Percentiles rank a stretch among this genome's conserved stretches.
Conservation (phyloP, 1,139 yeast species). For the Hyphopichia khmerensis region DNA sequence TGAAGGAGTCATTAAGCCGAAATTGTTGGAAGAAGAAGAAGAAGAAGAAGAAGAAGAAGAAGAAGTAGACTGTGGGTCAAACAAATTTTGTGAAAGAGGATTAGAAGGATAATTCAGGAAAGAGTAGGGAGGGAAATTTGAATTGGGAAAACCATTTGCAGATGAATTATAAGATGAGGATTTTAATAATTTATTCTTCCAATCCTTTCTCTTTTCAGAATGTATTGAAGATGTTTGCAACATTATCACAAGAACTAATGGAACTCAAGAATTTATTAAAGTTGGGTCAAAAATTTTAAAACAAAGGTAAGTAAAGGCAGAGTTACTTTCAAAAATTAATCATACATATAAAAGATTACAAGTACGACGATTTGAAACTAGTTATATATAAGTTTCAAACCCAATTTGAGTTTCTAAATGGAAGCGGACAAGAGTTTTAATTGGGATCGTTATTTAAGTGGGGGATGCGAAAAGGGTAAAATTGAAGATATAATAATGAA, state of each 20-base stretch:
- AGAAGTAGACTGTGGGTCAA: not conserved
- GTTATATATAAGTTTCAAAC: not conserved
- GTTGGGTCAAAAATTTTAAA: no score
- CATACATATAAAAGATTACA: no score
- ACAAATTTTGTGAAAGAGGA: not conserved
- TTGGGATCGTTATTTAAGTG: no score
- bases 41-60: not conserved
- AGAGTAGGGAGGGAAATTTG: not conserved
- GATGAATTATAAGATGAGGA: not conserved
- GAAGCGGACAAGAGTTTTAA: no score
- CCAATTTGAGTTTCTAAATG: no score
- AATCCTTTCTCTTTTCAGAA: constrained; percentile 6
- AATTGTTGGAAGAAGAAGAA: not conserved
- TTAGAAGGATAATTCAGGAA: constrained; percentile 4
- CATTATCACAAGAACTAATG: not conserved
- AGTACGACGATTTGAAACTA: not conserved
- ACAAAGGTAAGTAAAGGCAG: no score
- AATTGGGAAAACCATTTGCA: not conserved
- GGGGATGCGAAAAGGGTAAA: no score
- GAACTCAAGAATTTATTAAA: no score
- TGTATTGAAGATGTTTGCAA: not conserved
- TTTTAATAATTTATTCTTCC: constrained; percentile 8
- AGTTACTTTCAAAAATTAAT: no score
- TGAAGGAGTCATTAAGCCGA: not conserved
- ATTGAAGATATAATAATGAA: no score